A percentile compares a stretch with the other conserved stretches of the same genome.
phyloP scores from a whole-genome alignment of 371 early-diverging fungal species.

The Mucor irregularis region DNA sequence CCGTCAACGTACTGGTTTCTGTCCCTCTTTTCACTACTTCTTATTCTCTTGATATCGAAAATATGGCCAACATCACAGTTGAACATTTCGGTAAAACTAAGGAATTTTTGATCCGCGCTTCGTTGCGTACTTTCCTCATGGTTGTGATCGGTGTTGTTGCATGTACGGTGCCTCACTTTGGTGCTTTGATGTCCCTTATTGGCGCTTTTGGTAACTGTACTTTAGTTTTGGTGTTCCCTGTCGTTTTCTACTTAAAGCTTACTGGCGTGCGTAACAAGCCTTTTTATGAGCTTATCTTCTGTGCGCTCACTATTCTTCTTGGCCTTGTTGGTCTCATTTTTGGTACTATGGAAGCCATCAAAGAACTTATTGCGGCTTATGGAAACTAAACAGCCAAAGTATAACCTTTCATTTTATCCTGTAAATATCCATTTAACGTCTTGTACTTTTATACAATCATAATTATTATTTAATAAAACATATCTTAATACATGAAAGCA shows the following conservation, averaged over 20 bases:
- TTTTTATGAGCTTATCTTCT: conserved; percentile 55
- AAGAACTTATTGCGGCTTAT: conserved; percentile 42
- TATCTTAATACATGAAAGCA: too few relatives aligned
- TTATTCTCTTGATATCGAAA: conserved; percentile 70
- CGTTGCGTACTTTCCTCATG: conserved; percentile 56
- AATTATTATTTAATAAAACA: too few relatives aligned
- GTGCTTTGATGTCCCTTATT: conserved; percentile 77
- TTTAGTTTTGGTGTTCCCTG: conserved; percentile 82
- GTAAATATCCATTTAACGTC: too few relatives aligned
- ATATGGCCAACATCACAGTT: conserved; percentile 54
- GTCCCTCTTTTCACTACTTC: conserved; percentile 80
- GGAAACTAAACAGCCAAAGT: too few relatives aligned
- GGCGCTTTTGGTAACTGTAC: conserved; percentile 80
- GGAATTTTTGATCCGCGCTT: conserved; percentile 57
- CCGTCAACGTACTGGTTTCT: conserved; percentile 77
- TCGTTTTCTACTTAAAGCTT: conserved; percentile 73
- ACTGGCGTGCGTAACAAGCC: conserved; percentile 63
- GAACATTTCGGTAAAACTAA: conserved; percentile 42
- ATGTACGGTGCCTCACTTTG: conserved; percentile 75
- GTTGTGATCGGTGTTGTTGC: conserved; percentile 57
- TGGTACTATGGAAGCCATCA: conserved; percentile 74
- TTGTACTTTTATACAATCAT: too few relatives aligned
- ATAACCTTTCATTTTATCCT: too few relatives aligned
- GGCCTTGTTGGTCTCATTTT: conserved; percentile 72
- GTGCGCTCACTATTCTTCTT: conserved; percentile 54